Conservation (phyloP, 1,139 yeast species). For the Zygosaccharomyces pseudobailii region DNA sequence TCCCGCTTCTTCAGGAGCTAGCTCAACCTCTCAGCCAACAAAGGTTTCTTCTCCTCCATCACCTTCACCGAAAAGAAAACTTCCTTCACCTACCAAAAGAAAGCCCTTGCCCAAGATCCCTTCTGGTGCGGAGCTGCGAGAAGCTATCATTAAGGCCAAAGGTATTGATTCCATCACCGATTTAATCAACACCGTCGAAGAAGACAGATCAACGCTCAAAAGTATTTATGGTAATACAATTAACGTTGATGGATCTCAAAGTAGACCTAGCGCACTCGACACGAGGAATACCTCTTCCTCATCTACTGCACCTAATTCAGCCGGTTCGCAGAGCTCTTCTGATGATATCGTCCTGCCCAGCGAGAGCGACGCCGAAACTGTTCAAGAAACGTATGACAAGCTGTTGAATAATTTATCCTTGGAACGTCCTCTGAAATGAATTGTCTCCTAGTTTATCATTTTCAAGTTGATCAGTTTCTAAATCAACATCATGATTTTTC, state of each 20-base stretch:
- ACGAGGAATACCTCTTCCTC: background rate
- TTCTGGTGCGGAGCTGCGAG: constrained; percentile 70
- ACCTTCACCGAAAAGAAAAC: constrained; percentile 11
- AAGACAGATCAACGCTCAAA: constrained; percentile 49
- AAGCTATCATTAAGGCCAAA: constrained; percentile 71
- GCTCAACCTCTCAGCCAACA: constrained; percentile 6
- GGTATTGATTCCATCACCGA: constrained; percentile 71
- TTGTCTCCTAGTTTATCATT: background rate
- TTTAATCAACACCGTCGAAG: constrained; percentile 60
- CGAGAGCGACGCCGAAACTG: constrained; percentile 37
- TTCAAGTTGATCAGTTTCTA: background rate
- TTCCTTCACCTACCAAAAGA: constrained; percentile 6
- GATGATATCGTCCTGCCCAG: constrained; percentile 4
- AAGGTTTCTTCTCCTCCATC: constrained; percentile 12
- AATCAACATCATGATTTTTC: background rate
- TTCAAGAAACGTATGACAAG: constrained; percentile 68
- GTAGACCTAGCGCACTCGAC: constrained; percentile 3
- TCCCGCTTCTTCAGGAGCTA: background rate
- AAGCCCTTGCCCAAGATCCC: constrained; percentile 43
- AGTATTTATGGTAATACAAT: constrained; percentile 43
- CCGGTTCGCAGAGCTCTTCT: background rate
- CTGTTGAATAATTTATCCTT: constrained; percentile 50
- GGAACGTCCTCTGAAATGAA: constrained; percentile 45
- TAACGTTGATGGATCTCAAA: constrained; percentile 4
- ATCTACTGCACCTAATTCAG: background rate